Evolutionary conservation across 2,329 filamentous ascomycete genomes (phyloP).

Genomic region (Fusarium temperatum): DNA sequence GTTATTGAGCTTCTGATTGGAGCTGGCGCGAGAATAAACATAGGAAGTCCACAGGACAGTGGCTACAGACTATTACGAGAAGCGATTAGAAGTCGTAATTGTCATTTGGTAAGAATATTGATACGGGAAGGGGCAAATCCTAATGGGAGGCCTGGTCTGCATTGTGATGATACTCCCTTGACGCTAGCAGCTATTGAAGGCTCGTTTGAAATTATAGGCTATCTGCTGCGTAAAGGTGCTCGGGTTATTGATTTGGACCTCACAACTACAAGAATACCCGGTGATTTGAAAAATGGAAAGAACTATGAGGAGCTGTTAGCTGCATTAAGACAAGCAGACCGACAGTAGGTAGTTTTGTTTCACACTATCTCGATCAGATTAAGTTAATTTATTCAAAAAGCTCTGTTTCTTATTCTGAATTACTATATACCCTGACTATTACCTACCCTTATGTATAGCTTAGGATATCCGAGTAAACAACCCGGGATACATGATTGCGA

Average conservation of each 20-base stretch:
- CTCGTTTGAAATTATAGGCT: background rate
- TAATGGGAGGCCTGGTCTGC: background rate
- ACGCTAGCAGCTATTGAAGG: accelerated
- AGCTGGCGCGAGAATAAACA: background rate
- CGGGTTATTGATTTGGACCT: accelerated
- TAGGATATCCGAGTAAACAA: too few species aligned
- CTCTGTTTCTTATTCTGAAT: too few species aligned
- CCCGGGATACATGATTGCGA: too few species aligned
- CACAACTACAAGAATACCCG: too few species aligned
- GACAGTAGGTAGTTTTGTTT: background rate
- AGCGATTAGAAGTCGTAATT: accelerated
- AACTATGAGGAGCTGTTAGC: accelerated
- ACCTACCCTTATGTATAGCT: too few species aligned
- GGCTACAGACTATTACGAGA: background rate
- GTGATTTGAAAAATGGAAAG: accelerated
- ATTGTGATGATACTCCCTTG: background rate
- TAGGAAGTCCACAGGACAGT: accelerated
- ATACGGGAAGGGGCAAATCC: background rate
- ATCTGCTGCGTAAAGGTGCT: background rate
- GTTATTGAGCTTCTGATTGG: background rate
- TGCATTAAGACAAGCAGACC: background rate
- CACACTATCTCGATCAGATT: too few species aligned
- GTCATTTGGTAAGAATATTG: background rate
- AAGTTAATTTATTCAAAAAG: too few species aligned
- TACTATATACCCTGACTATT: too few species aligned